Conservation (phyloP, 441 rosid genomes). For the Gossypium lobatum region DNA sequence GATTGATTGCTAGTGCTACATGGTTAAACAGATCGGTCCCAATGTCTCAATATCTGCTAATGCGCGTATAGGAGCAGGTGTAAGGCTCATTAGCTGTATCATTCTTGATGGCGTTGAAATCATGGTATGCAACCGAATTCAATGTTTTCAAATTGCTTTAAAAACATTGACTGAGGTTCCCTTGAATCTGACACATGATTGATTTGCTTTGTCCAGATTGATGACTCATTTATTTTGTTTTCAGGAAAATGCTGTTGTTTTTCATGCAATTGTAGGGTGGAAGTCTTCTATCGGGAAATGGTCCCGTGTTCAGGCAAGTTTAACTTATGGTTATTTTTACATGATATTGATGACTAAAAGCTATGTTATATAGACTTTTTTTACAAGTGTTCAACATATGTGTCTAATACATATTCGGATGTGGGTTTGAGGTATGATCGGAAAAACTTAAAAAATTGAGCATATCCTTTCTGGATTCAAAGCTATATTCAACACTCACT, state of each 20-base stretch:
- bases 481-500: background rate
- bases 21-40: slow-evolving; percentile 71
- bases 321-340: slow-evolving; percentile 9
- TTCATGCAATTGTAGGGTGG: slow-evolving; percentile 83
- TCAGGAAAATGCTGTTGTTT: slow-evolving; percentile 88
- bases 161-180: background rate
- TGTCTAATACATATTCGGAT: background rate
- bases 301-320: slow-evolving; percentile 93
- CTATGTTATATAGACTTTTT: background rate
- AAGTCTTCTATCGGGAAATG: slow-evolving; percentile 86
- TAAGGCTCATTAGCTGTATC: slow-evolving; percentile 81
- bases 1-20: slow-evolving; percentile 14
- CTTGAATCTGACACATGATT: slow-evolving; percentile 1
- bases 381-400: background rate
- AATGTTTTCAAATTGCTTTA: background rate
- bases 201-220: background rate
- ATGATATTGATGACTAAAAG: background rate
- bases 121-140: slow-evolving; percentile 47
- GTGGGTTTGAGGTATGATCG: background rate
- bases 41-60: slow-evolving; percentile 87
- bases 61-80: slow-evolving; percentile 94
- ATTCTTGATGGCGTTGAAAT: slow-evolving; percentile 83
- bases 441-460: background rate
- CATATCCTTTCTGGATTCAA: background rate
- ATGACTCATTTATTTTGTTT: slow-evolving; percentile 18